Conservation (phyloP, 2,329 filamentous ascomycete genomes). For the Xylaria sp. region DNA sequence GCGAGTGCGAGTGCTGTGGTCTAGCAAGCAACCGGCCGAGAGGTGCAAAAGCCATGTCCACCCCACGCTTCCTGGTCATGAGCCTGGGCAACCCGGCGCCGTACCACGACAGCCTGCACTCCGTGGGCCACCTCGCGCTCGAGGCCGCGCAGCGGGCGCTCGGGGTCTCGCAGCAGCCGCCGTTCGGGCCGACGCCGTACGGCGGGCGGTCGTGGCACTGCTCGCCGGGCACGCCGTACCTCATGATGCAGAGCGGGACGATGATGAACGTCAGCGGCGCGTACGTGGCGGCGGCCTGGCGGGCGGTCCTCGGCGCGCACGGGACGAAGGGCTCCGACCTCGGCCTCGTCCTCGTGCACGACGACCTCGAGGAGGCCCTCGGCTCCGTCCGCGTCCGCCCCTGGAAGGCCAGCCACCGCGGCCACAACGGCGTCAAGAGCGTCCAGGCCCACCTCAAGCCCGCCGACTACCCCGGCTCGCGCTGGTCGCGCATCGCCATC, state of each 20-base stretch:
- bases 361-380: slow-evolving; percentile 77
- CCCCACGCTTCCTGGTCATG: slow-evolving; percentile 72
- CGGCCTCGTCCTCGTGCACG: slow-evolving; percentile 78
- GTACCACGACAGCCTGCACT: slow-evolving; percentile 81
- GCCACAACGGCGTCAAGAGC: slow-evolving; percentile 77
- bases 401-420: slow-evolving; percentile 66
- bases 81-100: slow-evolving; percentile 83
- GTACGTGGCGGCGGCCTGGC: slow-evolving; percentile 69
- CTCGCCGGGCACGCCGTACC: slow-evolving; percentile 56
- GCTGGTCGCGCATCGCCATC: slow-evolving; percentile 68
- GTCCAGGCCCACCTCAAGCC: slow-evolving; percentile 55
- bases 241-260: slow-evolving; percentile 73
- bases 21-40: no score
- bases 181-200: slow-evolving; percentile 51
- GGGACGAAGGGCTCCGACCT: slow-evolving; percentile 36
- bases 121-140: slow-evolving; percentile 81
- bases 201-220: slow-evolving; percentile 56
- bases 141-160: slow-evolving; percentile 58
- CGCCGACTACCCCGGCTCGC: slow-evolving; percentile 43
- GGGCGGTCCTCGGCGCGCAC: slow-evolving; percentile 51
- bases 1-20: no score
- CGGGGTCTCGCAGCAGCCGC: slow-evolving; percentile 48
- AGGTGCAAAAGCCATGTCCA: no score
- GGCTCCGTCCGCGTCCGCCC: slow-evolving; percentile 68
- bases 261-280: slow-evolving; percentile 85